A percentile compares a stretch with the other conserved stretches of the same genome.
Conservation (phyloP, 2,329 filamentous ascomycete species). For the Metarhizium brunneum region DNA sequence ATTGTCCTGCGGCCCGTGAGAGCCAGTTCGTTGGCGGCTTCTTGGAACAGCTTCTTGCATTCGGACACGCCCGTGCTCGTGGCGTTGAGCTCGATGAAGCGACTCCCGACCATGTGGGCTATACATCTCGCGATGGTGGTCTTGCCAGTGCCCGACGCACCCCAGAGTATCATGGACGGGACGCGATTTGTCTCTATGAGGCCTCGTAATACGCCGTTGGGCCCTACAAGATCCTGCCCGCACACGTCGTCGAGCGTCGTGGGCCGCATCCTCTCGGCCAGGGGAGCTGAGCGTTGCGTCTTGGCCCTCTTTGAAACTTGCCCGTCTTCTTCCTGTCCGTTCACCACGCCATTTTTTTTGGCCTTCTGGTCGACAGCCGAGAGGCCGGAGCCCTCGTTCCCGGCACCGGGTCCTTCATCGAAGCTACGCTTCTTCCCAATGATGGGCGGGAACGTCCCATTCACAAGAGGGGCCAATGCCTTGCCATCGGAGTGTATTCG, state of each 20-base stretch:
- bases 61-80: slow-evolving; percentile 82
- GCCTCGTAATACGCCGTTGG: slow-evolving; percentile 71
- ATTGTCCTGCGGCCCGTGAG: slow-evolving; percentile 88
- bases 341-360: slow-evolving; percentile 3
- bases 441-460: slow-evolving; percentile 18
- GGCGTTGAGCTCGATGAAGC: slow-evolving; percentile 94
- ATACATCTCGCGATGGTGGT: slow-evolving; percentile 90
- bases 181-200: slow-evolving; percentile 80
- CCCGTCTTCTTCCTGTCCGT: slow-evolving; percentile 6
- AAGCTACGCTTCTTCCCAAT: slow-evolving; percentile 41
- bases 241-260: slow-evolving; percentile 74
- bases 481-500: slow-evolving; percentile 27
- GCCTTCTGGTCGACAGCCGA: not conserved
- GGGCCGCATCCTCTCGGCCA: slow-evolving; percentile 92
- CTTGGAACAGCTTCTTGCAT: slow-evolving; percentile 83
- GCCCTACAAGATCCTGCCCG: slow-evolving; percentile 85
- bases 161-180: slow-evolving; percentile 94
- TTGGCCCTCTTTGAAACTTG: slow-evolving; percentile 54
- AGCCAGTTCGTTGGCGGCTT: slow-evolving; percentile 69
- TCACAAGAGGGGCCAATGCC: slow-evolving; percentile 23
- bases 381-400: slow-evolving; percentile 2
- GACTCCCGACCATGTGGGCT: slow-evolving; percentile 67
- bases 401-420: slow-evolving; percentile 42
- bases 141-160: slow-evolving; percentile 71
- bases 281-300: slow-evolving; percentile 62